These are phyloP conservation scores for Yamadazyma paraphyllophila DNA, from an alignment of 805 yeast species.

Conservation along the genomic window DNA sequence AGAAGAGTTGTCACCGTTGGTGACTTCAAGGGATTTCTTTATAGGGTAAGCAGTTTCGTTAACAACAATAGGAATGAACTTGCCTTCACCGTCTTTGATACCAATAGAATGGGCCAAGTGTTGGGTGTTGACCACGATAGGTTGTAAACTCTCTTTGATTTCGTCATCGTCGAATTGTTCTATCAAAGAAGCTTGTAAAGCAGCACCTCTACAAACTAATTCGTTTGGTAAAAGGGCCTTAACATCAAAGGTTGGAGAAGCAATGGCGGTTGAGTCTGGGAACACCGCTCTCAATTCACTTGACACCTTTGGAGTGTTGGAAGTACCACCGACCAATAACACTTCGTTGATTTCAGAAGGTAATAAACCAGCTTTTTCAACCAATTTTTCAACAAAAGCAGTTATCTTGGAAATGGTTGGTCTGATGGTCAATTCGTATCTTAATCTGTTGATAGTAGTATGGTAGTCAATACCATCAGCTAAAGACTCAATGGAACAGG, in stretches of 20 bases:
- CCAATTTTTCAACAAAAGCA: slow-evolving; percentile 68
- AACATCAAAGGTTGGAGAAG: slow-evolving; percentile 73
- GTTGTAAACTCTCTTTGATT: slow-evolving; percentile 74
- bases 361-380: slow-evolving; percentile 81
- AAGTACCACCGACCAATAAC: slow-evolving; percentile 87
- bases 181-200: slow-evolving; percentile 87
- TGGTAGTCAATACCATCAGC: slow-evolving; percentile 94
- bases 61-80: slow-evolving; percentile 69
- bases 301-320: slow-evolving; percentile 90
- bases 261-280: slow-evolving; percentile 74
- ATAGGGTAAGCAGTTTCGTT: slow-evolving; percentile 90
- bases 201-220: slow-evolving; percentile 90
- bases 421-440: slow-evolving; percentile 87
- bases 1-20: slow-evolving; percentile 55
- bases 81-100: slow-evolving; percentile 68
- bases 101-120: slow-evolving; percentile 86
- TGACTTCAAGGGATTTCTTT: slow-evolving; percentile 67
- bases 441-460: slow-evolving; percentile 87
- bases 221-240: slow-evolving; percentile 88
- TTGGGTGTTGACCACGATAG: slow-evolving; percentile 82
- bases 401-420: slow-evolving; percentile 73
- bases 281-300: slow-evolving; percentile 68
- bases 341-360: slow-evolving; percentile 87
- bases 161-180: slow-evolving; percentile 84
- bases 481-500: slow-evolving; percentile 90